A percentile compares a stretch with the other conserved stretches of the same genome.
Conservation (phyloP, 768 basidiomycete genomes). For the Panus rudis region DNA sequence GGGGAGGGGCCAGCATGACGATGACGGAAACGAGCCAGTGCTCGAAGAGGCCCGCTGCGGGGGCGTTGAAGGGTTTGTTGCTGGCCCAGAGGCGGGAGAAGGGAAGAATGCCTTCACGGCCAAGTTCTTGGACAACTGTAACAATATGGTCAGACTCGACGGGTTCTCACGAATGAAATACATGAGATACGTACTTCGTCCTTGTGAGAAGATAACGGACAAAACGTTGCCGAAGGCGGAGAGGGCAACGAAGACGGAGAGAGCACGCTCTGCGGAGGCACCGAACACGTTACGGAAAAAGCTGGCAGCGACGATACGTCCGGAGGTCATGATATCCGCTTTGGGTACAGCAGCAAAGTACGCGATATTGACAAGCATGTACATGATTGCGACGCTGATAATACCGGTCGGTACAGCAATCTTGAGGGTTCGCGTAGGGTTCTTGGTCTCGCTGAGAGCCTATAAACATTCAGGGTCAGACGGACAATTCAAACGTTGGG, state of each 20-base stretch:
- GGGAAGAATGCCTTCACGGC: conserved; percentile 64
- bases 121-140: conserved; percentile 66
- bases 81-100: conserved; percentile 61
- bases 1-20: conserved; percentile 49
- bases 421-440: conserved; percentile 67
- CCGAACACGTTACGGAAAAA: conserved; percentile 75
- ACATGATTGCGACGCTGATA: conserved; percentile 48
- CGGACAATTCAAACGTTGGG: not conserved
- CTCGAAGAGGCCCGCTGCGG: conserved; percentile 51
- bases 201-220: conserved; percentile 57
- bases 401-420: conserved; percentile 64
- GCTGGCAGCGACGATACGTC: conserved; percentile 60
- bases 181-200: conserved; percentile 42
- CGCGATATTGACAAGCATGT: conserved; percentile 61
- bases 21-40: conserved; percentile 56
- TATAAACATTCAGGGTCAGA: not conserved
- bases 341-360: conserved; percentile 73
- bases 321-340: conserved; percentile 54
- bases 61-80: conserved; percentile 65
- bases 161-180: not conserved
- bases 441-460: conserved; percentile 59
- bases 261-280: conserved; percentile 47
- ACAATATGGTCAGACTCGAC: conserved; percentile 4
- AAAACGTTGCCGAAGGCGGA: conserved; percentile 62
- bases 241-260: conserved; percentile 45